A percentile compares a stretch with the other conserved stretches of the same genome.
Evolutionary conservation across 2,329 filamentous ascomycete genomes (phyloP).

Genomic region (Paracoccidioides brasiliensis): DNA sequence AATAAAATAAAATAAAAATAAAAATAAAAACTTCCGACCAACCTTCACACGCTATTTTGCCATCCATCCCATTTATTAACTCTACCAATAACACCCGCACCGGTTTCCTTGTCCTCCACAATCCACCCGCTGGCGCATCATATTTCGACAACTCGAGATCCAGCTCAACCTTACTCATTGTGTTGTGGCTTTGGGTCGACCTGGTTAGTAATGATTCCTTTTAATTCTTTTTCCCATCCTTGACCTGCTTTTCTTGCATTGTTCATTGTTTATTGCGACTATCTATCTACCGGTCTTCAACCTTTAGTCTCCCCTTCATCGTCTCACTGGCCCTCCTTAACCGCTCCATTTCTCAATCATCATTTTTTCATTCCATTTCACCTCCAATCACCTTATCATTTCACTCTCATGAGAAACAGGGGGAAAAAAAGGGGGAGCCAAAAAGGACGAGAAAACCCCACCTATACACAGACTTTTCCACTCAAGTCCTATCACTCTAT

Average conservation of each 20-base stretch:
- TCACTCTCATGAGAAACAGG: neutral
- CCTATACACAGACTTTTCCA: constrained; percentile 13
- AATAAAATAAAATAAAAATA: neutral
- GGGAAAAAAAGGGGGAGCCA: neutral
- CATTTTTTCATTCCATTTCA: neutral
- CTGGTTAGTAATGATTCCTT: neutral
- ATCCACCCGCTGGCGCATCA: neutral
- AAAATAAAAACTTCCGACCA: neutral
- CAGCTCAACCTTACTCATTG: neutral
- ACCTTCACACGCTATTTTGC: neutral
- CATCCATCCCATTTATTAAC: neutral
- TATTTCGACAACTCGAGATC: neutral
- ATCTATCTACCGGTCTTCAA: neutral
- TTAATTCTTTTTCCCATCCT: neutral
- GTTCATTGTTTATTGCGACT: neutral
- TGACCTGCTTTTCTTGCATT: neutral
- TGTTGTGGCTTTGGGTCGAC: neutral
- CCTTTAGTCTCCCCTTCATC: neutral
- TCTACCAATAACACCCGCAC: neutral
- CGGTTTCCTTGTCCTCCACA: neutral
- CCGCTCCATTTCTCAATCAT: neutral
- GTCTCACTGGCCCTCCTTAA: neutral
- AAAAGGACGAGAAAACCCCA: neutral
- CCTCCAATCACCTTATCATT: neutral
- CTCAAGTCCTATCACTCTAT: constrained; percentile 12